Conservation (phyloP, 2,329 filamentous ascomycete genomes). For the Pochonia chlamydosporia region DNA sequence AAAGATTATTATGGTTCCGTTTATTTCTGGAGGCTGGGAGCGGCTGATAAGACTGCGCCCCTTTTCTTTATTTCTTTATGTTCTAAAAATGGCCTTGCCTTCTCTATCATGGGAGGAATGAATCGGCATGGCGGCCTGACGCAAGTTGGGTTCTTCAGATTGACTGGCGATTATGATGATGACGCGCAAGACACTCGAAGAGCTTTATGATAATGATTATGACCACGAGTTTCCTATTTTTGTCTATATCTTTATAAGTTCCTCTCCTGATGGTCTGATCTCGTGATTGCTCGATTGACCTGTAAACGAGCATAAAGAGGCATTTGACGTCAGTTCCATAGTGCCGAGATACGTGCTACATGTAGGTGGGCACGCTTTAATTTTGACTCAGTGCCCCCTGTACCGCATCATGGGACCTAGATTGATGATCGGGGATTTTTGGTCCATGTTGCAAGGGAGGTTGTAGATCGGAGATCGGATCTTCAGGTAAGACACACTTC, state of each 20-base stretch:
- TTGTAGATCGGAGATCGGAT: slow-evolving; percentile 6
- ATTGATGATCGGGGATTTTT: too few relatives aligned
- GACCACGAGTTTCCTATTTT: not conserved
- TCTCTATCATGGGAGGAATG: not conserved
- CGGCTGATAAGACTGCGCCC: not conserved
- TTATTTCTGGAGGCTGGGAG: not conserved
- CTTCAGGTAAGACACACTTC: slow-evolving; percentile 1
- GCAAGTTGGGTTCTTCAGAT: not conserved
- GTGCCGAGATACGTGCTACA: too few relatives aligned
- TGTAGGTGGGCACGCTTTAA: too few relatives aligned
- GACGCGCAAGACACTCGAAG: slow-evolving; percentile 1
- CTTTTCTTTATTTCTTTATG: not conserved
- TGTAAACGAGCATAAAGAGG: too few relatives aligned
- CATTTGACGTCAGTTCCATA: too few relatives aligned
- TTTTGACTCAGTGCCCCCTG: too few relatives aligned
- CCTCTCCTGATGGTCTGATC: not conserved
- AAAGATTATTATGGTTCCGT: not conserved
- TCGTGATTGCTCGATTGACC: too few relatives aligned
- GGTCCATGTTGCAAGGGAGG: not conserved
- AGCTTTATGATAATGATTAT: slow-evolving; percentile 5
- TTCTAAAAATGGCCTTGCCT: not conserved
- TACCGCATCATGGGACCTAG: too few relatives aligned
- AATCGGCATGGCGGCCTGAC: not conserved
- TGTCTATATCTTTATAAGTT: not conserved
- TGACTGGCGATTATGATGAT: slow-evolving; percentile 1